These are phyloP conservation scores for Tricholomella constricta DNA, from an alignment of 768 basidiomycete species.

Conservation along the genomic window DNA sequence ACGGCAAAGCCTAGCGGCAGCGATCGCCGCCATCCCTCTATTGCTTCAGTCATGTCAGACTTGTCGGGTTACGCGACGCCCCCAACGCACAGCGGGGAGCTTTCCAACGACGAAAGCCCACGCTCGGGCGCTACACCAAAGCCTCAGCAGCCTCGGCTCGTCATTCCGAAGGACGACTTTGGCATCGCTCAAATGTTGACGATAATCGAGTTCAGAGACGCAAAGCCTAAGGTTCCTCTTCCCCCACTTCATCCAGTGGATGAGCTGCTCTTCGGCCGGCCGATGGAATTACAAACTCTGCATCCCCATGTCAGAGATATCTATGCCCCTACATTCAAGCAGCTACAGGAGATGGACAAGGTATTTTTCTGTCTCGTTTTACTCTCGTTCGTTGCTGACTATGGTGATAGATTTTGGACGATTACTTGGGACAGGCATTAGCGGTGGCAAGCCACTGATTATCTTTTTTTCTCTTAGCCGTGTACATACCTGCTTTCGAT, in stretches of 20 bases:
- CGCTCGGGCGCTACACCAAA: conserved; percentile 31
- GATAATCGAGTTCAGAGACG: conserved; percentile 71
- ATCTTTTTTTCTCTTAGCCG: neutral
- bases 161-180: conserved; percentile 79
- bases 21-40: conserved; percentile 62
- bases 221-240: conserved; percentile 33
- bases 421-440: conserved; percentile 16
- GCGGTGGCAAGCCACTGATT: conserved; percentile 8
- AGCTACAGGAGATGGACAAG: conserved; percentile 81
- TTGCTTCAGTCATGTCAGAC: conserved; percentile 75
- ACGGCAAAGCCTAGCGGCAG: conserved; percentile 28
- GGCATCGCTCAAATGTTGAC: conserved; percentile 87
- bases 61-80: conserved; percentile 52
- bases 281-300: conserved; percentile 58
- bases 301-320: conserved; percentile 76
- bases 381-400: neutral
- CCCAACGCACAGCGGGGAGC: conserved; percentile 19
- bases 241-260: conserved; percentile 62
- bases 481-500: no score
- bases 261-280: conserved; percentile 70
- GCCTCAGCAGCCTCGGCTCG: conserved; percentile 44
- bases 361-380: conserved; percentile 31
- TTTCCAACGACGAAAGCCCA: conserved; percentile 26
- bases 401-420: conserved; percentile 13
- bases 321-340: conserved; percentile 68